Percentiles rank a stretch among this genome's conserved stretches.
Evolutionary conservation across 352 stramenopile genomes (phyloP).

Genomic region (Globisporangium takayamanum): DNA sequence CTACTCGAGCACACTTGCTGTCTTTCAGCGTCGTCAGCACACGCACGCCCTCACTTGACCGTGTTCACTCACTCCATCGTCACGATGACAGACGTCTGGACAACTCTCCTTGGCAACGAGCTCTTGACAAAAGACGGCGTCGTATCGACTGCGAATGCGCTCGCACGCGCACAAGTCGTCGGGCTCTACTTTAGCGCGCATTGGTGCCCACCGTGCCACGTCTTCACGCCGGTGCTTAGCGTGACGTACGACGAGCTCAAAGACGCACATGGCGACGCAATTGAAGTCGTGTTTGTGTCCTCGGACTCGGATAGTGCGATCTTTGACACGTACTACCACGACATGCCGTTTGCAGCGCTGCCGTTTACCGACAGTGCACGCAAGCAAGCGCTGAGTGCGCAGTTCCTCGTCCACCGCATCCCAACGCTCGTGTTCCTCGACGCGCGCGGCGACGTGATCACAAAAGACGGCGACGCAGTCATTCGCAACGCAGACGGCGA

Average conservation of each 20-base stretch:
- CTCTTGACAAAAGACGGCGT: slow-evolving; percentile 15
- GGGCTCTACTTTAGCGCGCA: slow-evolving; percentile 83
- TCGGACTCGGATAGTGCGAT: slow-evolving; percentile 26
- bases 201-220: slow-evolving; percentile 74
- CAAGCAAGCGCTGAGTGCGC: slow-evolving; percentile 43
- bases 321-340: slow-evolving; percentile 72
- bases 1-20: neutral
- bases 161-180: slow-evolving; percentile 31
- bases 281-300: slow-evolving; percentile 64
- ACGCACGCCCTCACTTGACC: neutral
- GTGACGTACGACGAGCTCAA: slow-evolving; percentile 54
- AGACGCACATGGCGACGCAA: slow-evolving; percentile 23
- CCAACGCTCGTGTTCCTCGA: slow-evolving; percentile 79
- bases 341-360: slow-evolving; percentile 78
- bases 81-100: slow-evolving; percentile 8
- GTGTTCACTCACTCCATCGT: no score
- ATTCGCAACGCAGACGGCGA: slow-evolving; percentile 54
- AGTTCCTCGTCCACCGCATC: slow-evolving; percentile 75
- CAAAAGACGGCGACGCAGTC: slow-evolving; percentile 55
- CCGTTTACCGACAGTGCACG: slow-evolving; percentile 58
- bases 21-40: neutral
- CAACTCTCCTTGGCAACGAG: slow-evolving; percentile 14
- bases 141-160: slow-evolving; percentile 6
- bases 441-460: slow-evolving; percentile 75
- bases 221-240: slow-evolving; percentile 73